Conservation (phyloP, 306 rosid species). For the Quercus glauca region DNA sequence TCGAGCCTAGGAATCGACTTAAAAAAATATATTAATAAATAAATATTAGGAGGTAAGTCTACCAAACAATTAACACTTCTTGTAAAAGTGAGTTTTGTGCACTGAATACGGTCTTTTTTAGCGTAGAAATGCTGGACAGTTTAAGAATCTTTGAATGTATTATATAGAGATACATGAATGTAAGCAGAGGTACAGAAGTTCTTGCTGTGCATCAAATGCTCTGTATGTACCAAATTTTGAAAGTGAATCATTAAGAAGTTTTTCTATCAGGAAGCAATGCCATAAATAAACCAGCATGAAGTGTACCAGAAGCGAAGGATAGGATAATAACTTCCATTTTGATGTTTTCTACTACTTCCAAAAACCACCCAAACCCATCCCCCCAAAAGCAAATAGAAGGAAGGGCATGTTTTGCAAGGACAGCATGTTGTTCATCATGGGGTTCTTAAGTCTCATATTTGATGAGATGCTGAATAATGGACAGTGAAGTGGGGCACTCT, state of each 20-base stretch:
- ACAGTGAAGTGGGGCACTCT: constrained; percentile 36
- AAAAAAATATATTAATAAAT: too few relatives aligned
- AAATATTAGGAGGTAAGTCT: too few relatives aligned
- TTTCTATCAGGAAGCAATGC: constrained; percentile 18
- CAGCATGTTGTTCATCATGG: constrained; percentile 24
- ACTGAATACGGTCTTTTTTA: too few relatives aligned
- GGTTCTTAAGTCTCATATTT: constrained; percentile 24
- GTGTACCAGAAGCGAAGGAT: not conserved
- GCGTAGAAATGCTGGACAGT: not conserved
- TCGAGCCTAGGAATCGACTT: too few relatives aligned
- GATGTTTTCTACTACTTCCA: not conserved
- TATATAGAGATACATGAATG: constrained; percentile 17
- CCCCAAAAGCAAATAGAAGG: not conserved
- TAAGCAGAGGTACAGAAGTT: constrained; percentile 3
- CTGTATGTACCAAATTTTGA: not conserved
- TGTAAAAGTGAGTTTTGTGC: too few relatives aligned
- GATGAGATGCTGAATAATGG: constrained; percentile 29
- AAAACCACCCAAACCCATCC: not conserved
- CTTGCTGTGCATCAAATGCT: not conserved
- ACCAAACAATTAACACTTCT: too few relatives aligned
- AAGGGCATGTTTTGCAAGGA: constrained; percentile 14
- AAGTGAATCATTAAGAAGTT: not conserved
- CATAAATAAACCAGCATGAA: constrained; percentile 9
- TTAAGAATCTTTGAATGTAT: constrained; percentile 6
- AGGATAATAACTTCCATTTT: not conserved